Percentiles rank a stretch among this genome's conserved stretches.
These are phyloP conservation scores for Diplotaxis tenuifolia DNA, from an alignment of 345 rosid genomes.

Conservation along the genomic window DNA sequence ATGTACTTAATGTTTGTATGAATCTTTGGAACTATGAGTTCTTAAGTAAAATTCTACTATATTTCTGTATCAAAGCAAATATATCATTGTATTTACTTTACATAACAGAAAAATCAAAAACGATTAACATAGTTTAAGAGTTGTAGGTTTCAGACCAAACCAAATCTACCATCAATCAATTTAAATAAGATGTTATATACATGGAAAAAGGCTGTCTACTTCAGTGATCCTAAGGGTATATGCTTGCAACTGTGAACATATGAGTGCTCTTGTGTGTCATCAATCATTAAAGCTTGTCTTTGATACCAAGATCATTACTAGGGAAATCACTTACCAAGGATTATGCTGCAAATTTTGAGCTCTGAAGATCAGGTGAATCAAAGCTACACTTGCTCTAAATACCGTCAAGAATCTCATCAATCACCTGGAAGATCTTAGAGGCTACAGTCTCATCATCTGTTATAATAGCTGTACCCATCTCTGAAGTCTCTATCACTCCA, in stretches of 20 bases:
- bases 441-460: slow-evolving; percentile 50
- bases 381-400: slow-evolving; percentile 31
- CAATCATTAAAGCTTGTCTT: background rate
- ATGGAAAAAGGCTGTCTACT: background rate
- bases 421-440: slow-evolving; percentile 44
- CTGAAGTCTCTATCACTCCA: slow-evolving; percentile 48
- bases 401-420: slow-evolving; percentile 46
- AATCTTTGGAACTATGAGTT: slow-evolving; percentile 2
- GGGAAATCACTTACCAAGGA: background rate
- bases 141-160: background rate
- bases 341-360: background rate
- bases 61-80: background rate
- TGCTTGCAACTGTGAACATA: background rate
- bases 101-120: background rate
- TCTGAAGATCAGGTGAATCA: background rate
- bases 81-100: background rate
- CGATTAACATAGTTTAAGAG: background rate
- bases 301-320: background rate
- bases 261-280: background rate
- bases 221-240: background rate
- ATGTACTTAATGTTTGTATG: slow-evolving; percentile 26
- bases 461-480: slow-evolving; percentile 43
- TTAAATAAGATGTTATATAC: background rate
- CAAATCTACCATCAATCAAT: background rate
- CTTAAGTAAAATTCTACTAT: background rate